Base-by-base conservation (phyloP, 129 eudicot genomes). In the Calendula officinalis region DNA sequence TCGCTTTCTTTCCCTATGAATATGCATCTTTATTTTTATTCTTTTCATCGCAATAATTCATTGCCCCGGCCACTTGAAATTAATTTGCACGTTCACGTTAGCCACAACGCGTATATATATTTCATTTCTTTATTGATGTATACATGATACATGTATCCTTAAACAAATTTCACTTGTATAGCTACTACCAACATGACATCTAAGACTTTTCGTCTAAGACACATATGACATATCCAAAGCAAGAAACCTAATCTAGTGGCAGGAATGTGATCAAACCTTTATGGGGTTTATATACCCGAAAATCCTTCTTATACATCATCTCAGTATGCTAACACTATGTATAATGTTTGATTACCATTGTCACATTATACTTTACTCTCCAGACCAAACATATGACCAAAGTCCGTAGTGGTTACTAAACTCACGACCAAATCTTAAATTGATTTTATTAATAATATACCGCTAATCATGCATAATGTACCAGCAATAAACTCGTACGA, bases 1-100 rank as follows among this genome's bases (percentile, higher is more conserved):
- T 64, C 59, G 8, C 42, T 46, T 54, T 52, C 65, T 63, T 72
- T 63, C 39, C 5, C 12, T 54, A 16, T 56, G 61, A 64, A 65
- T 64, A 64, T 73, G 51, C 72, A 64, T 73, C 78, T 73, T 65
- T 40, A 45, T 39, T 17, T 17, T 56, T 73, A 73, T 73, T 73
- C 72, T 73, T 45, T 42, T 46, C 36, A 32, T 52, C 51, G 4
- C 78, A 73, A 73, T 73, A 64, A 73, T 73, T 65, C 67, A 65
- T 5, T 5, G 38, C 67, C 39, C 76, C n/a, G n/a, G n/a, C n/a
- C 59, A 65, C 61, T 66, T 56, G 1, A 47, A 58, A 63, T 72
- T 72, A 49, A 73, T 38, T 73, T 8, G 52, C 71, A 45, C 57
- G 58, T 63, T 71, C 58, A 33, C 51, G 7, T 42, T 33, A 38